Percentiles rank a stretch among this genome's conserved stretches.
Evolutionary conservation across 148 eudicot genomes (phyloP).

Genomic region (Suaeda aralocaspica): DNA sequence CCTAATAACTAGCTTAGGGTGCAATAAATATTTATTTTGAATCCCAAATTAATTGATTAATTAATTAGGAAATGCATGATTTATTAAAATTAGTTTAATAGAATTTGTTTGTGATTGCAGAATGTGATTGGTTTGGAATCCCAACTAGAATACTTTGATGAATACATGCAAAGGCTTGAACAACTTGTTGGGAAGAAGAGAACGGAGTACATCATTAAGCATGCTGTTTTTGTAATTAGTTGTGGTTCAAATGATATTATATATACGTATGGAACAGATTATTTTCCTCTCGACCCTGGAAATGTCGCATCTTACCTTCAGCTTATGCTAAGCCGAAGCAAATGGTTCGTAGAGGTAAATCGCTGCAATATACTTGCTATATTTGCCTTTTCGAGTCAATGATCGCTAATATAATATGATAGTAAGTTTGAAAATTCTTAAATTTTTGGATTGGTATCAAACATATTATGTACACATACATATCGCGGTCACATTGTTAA

Average conservation of each 20-base stretch:
- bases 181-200: conserved; percentile 14
- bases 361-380: too few relatives aligned
- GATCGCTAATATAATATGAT: too few relatives aligned
- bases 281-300: not conserved
- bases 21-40: too few relatives aligned
- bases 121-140: conserved; percentile 5
- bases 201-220: conserved; percentile 9
- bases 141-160: conserved; percentile 27
- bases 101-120: conserved; percentile 4
- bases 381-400: too few relatives aligned
- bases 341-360: conserved; percentile 20
- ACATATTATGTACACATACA: too few relatives aligned
- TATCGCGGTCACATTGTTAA: too few relatives aligned
- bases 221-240: conserved; percentile 10
- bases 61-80: too few relatives aligned
- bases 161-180: conserved; percentile 20
- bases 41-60: too few relatives aligned
- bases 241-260: conserved; percentile 25
- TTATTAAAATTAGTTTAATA: too few relatives aligned
- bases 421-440: too few relatives aligned
- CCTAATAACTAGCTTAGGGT: too few relatives aligned
- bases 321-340: not conserved
- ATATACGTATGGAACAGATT: conserved; percentile 7
- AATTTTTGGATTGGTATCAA: too few relatives aligned
- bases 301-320: conserved; percentile 16